These are phyloP conservation scores for Fusarium denticulatum DNA, from an alignment of 2,329 filamentous ascomycete genomes.

Conservation along the genomic window DNA sequence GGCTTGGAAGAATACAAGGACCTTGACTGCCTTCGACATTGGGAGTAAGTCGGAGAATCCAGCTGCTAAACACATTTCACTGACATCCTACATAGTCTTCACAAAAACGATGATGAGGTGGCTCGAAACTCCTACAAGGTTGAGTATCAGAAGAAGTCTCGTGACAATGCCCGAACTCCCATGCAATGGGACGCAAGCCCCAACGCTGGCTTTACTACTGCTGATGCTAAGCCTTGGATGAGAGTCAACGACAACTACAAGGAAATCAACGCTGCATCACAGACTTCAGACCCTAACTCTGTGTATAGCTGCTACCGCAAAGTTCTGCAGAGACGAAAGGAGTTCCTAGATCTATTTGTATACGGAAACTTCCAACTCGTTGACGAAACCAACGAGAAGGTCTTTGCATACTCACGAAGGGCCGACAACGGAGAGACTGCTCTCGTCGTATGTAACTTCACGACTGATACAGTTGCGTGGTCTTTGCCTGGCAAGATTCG, in stretches of 20 bases:
- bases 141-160: slow-evolving; percentile 66
- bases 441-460: slow-evolving; percentile 54
- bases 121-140: slow-evolving; percentile 49
- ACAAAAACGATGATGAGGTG: slow-evolving; percentile 53
- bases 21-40: slow-evolving; percentile 66
- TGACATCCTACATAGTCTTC: slow-evolving; percentile 41
- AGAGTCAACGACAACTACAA: slow-evolving; percentile 70
- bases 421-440: slow-evolving; percentile 46
- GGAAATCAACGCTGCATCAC: slow-evolving; percentile 69
- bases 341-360: slow-evolving; percentile 70
- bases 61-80: background rate
- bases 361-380: slow-evolving; percentile 66
- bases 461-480: slow-evolving; percentile 47
- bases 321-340: slow-evolving; percentile 69
- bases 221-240: slow-evolving; percentile 72
- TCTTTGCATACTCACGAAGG: slow-evolving; percentile 53
- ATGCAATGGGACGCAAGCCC: slow-evolving; percentile 73
- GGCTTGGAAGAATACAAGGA: slow-evolving; percentile 74
- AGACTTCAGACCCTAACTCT: slow-evolving; percentile 59
- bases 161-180: slow-evolving; percentile 77
- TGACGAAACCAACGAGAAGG: slow-evolving; percentile 49
- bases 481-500: slow-evolving; percentile 39
- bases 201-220: slow-evolving; percentile 72
- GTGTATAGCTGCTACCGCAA: slow-evolving; percentile 70
- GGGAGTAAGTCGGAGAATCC: slow-evolving; percentile 49